phyloP scores from a whole-genome alignment of 129 eudicot species.

The Dittrichia graveolens region DNA sequence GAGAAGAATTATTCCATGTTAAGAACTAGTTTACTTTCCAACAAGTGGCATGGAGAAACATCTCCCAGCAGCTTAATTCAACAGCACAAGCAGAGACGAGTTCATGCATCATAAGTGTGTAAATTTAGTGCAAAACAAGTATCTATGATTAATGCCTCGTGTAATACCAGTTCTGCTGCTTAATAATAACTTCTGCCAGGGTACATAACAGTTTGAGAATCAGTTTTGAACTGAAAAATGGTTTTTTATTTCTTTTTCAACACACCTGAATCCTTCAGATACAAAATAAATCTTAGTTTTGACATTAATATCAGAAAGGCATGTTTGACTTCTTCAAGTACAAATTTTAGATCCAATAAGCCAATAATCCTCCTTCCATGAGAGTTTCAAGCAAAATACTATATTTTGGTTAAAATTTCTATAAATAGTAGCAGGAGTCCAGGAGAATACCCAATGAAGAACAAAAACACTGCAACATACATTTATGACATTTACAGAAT shows the following conservation, averaged over 20 bases:
- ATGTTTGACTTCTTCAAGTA: background rate
- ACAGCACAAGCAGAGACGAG: slow-evolving; percentile 12
- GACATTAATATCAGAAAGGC: background rate
- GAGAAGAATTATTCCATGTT: slow-evolving; percentile 11
- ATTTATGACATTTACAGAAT: slow-evolving; percentile 11
- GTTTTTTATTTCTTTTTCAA: slow-evolving; percentile 12
- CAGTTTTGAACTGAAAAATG: background rate
- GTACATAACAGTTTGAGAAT: slow-evolving; percentile 5
- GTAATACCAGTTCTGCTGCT: slow-evolving; percentile 2
- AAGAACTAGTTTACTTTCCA: slow-evolving; percentile 11
- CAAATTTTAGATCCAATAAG: slow-evolving; percentile 3
- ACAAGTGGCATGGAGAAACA: slow-evolving; percentile 5
- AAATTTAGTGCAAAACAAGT: slow-evolving; percentile 10
- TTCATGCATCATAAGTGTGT: slow-evolving; percentile 24
- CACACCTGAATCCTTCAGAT: slow-evolving; percentile 8
- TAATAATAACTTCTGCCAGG: background rate
- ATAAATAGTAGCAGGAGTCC: background rate
- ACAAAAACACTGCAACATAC: background rate
- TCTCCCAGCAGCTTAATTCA: slow-evolving; percentile 3
- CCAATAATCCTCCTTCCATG: slow-evolving; percentile 14
- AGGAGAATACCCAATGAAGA: slow-evolving; percentile 12
- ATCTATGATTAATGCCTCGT: background rate
- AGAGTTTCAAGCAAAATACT: background rate
- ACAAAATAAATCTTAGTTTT: background rate
- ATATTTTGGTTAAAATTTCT: background rate